Percentiles rank a stretch among this genome's conserved stretches.
Evolutionary conservation across 768 basidiomycete species (phyloP).

Genomic region (Tricholomella constricta): DNA sequence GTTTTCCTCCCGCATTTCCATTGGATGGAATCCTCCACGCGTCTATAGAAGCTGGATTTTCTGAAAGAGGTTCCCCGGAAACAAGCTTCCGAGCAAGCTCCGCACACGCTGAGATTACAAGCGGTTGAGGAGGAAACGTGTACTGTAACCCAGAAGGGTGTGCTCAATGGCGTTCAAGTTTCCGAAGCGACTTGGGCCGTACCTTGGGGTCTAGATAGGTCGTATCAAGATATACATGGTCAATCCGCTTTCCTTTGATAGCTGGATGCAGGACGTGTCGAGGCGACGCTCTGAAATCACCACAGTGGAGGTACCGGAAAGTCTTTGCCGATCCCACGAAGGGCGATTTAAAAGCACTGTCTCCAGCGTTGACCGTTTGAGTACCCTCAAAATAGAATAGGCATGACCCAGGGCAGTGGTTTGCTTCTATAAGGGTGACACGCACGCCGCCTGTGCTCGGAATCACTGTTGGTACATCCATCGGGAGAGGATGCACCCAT

Average conservation of each 20-base stretch:
- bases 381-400: slow-evolving; percentile 92
- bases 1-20: slow-evolving; percentile 32
- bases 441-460: slow-evolving; percentile 83
- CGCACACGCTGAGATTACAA: slow-evolving; percentile 91
- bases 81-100: slow-evolving; percentile 69
- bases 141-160: slow-evolving; percentile 51
- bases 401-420: slow-evolving; percentile 96
- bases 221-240: slow-evolving; percentile 92
- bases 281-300: slow-evolving; percentile 91
- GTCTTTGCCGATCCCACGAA: slow-evolving; percentile 66
- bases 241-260: slow-evolving; percentile 77
- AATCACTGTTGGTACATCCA: slow-evolving; percentile 72
- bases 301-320: slow-evolving; percentile 95
- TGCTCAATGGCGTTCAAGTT: background rate
- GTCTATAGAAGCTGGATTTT: slow-evolving; percentile 44
- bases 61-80: slow-evolving; percentile 34
- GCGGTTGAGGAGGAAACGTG: slow-evolving; percentile 93
- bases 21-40: slow-evolving; percentile 46
- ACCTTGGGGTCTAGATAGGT: slow-evolving; percentile 92
- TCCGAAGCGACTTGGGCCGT: background rate
- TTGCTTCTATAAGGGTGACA: slow-evolving; percentile 96
- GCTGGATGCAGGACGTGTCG: slow-evolving; percentile 84
- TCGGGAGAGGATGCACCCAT: slow-evolving; percentile 88
- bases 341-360: slow-evolving; percentile 71
- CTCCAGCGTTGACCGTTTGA: slow-evolving; percentile 88